Conservation (phyloP, 306 rosid species). For the Prinsepia uniflora region DNA sequence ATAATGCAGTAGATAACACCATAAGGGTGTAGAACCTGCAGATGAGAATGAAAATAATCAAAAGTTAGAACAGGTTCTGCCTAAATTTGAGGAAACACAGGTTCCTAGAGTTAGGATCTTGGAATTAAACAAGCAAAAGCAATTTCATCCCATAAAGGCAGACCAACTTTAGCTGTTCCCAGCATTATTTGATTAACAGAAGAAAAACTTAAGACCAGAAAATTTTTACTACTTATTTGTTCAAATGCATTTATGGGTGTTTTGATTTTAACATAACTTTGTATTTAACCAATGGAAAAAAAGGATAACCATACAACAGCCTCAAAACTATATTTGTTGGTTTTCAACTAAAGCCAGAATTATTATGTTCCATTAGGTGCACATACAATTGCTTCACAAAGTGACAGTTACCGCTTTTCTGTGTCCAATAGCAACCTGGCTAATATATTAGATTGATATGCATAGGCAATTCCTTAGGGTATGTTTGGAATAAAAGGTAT, state of each 20-base stretch:
- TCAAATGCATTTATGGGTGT: not conserved
- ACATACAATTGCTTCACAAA: too few species aligned
- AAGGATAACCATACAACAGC: not conserved
- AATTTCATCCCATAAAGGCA: not conserved
- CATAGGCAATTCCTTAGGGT: not conserved
- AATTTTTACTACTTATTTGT: not conserved
- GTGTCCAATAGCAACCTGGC: not conserved
- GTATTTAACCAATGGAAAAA: not conserved
- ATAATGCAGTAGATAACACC: conserved; percentile 90
- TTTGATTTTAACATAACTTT: not conserved
- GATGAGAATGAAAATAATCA: conserved; percentile 23
- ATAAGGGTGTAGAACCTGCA: conserved; percentile 96
- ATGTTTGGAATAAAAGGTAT: too few species aligned
- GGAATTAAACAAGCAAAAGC: not conserved
- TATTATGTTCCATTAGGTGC: too few species aligned
- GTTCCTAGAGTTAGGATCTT: not conserved
- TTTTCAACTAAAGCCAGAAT: not conserved
- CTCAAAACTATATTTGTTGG: not conserved
- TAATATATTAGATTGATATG: not conserved
- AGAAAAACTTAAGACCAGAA: not conserved
- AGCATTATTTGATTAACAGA: not conserved
- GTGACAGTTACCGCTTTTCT: not conserved
- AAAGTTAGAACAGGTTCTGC: not conserved
- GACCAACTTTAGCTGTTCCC: not conserved
- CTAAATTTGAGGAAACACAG: not conserved